Evolutionary conservation across 768 basidiomycete genomes (phyloP), one percentile per base, ranked within the genome.

Genomic region (Naganishia friedmannii): DNA sequence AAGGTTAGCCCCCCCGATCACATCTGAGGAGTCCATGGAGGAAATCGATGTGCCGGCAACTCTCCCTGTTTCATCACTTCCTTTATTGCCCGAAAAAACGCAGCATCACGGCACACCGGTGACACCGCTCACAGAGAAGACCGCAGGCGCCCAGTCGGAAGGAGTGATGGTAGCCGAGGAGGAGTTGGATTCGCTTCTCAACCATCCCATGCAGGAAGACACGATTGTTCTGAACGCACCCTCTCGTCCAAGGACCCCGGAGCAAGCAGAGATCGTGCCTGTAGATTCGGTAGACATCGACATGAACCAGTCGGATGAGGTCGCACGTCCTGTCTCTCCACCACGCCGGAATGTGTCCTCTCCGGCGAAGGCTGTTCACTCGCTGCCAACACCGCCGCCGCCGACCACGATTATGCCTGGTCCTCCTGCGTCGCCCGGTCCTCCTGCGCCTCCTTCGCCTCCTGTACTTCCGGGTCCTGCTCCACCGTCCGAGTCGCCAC

Each of bases 181-280:
- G 54, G 32, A 19, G 17, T 32, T 34, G 29, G 15, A 28, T 17
- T 31, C 32, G 17, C 19, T 34, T 29, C 17, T 55, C 54, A 15
- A 55, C 15, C 54, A 55, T 29, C 54, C 54, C 3, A 55, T 55
- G 54, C 54, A 55, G 19, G 29, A 55, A 55, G 54, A 55, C 7
- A 55, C 54, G 29, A 17, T 51, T 51, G 48, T 55, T 26, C 29
- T 55, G 54, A 31, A 34, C 54, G 29, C 23, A 29, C 54, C 28
- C 21, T 29, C 28, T 31, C 29, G 29, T 4, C 29, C 54, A 19
- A 34, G 54, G 6, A 26, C 28, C 15, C 17, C 54, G 4, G 54
- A 29, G 7, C 15, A 2, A 5, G 54, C 19, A 19, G 29, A 31
- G 17, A 55, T 17, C 15, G 19, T 23, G 48, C 48, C 21, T 7